phyloP scores from a whole-genome alignment of 1,139 yeast species.

The Torulaspora globosa region DNA sequence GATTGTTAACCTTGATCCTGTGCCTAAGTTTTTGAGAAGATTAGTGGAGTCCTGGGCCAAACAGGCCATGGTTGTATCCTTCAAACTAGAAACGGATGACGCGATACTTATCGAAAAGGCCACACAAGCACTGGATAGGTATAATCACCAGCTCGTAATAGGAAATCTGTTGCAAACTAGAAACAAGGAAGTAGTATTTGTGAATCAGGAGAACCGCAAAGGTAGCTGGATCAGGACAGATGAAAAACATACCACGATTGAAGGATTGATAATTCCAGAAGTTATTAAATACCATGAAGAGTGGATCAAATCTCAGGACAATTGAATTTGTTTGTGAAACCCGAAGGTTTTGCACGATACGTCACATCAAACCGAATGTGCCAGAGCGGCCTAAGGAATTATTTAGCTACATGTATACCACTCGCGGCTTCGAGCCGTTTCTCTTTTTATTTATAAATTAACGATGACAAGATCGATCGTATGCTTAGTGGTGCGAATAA shows the following conservation, averaged over 20 bases:
- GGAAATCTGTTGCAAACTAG: slow-evolving; percentile 91
- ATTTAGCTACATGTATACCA: neutral
- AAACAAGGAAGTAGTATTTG: slow-evolving; percentile 83
- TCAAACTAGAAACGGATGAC: slow-evolving; percentile 88
- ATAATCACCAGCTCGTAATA: slow-evolving; percentile 89
- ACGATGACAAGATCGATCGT: neutral
- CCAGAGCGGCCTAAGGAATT: neutral
- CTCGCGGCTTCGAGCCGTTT: neutral
- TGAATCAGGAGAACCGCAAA: slow-evolving; percentile 45
- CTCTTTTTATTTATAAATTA: neutral
- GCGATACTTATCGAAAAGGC: slow-evolving; percentile 71
- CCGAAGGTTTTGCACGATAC: too few relatives aligned
- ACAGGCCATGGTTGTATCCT: slow-evolving; percentile 88
- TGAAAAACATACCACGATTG: slow-evolving; percentile 27
- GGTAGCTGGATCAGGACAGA: slow-evolving; percentile 51
- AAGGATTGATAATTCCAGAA: slow-evolving; percentile 63
- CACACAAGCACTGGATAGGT: slow-evolving; percentile 68
- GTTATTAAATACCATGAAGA: slow-evolving; percentile 56
- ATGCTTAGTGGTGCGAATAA: neutral
- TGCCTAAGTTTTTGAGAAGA: slow-evolving; percentile 85
- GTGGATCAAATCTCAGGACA: slow-evolving; percentile 47
- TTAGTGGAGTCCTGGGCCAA: slow-evolving; percentile 95
- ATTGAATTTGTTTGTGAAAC: neutral
- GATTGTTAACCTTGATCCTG: slow-evolving; percentile 85
- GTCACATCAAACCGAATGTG: neutral